Conservation (phyloP, 2,329 filamentous ascomycete genomes). For the Pyrenochaeta sp. region DNA sequence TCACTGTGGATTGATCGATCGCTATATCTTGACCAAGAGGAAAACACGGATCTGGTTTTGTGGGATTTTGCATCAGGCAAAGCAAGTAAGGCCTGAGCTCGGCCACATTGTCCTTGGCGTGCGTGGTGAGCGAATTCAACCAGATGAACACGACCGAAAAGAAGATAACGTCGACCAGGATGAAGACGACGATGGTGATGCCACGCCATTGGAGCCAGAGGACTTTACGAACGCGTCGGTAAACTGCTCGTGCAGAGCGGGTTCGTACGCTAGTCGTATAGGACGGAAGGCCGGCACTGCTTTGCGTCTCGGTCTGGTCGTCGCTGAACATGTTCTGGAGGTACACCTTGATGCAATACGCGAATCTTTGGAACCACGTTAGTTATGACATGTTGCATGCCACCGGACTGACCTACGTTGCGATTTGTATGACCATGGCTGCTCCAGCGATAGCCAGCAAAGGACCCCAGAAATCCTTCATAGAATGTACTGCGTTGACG, state of each 20-base stretch:
- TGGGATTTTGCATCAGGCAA: conserved; percentile 70
- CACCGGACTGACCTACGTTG: conserved; percentile 68
- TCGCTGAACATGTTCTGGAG: conserved; percentile 80
- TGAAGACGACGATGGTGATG: conserved; percentile 87
- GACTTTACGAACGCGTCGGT: conserved; percentile 84
- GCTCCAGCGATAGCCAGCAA: conserved; percentile 79
- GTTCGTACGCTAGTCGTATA: conserved; percentile 74
- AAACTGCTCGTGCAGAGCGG: conserved; percentile 87
- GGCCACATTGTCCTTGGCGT: conserved; percentile 62
- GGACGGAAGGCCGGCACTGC: conserved; percentile 73
- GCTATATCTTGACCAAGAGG: conserved; percentile 67
- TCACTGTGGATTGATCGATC: conserved; percentile 77
- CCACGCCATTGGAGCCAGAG: conserved; percentile 94
- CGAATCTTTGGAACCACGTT: conserved; percentile 49
- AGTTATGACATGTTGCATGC: conserved; percentile 13
- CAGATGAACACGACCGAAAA: conserved; percentile 92
- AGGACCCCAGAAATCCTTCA: conserved; percentile 90
- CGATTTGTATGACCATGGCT: conserved; percentile 81
- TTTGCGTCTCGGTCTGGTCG: conserved; percentile 70
- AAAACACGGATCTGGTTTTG: conserved; percentile 73
- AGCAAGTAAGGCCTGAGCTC: conserved; percentile 72
- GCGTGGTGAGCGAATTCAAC: conserved; percentile 70
- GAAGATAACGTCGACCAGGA: conserved; percentile 90
- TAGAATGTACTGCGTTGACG: conserved; percentile 87
- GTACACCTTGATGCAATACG: conserved; percentile 95